phyloP scores from a whole-genome alignment of 2,329 filamentous ascomycete genomes.

The Coleophoma cylindrospora region DNA sequence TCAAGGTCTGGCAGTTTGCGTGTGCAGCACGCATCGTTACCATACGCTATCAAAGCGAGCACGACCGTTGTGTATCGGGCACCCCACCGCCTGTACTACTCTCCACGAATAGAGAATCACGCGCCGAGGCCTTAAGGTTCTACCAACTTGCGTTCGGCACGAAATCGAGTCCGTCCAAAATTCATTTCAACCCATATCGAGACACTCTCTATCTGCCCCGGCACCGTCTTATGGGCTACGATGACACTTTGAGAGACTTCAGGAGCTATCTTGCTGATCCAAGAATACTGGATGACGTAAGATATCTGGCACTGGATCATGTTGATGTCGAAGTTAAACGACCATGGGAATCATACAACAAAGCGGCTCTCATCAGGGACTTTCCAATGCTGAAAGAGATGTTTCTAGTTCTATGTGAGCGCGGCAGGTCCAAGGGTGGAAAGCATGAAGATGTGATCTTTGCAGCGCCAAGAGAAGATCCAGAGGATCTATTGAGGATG shows the following conservation, averaged over 20 bases:
- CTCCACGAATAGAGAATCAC: constrained; percentile 36
- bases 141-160: constrained; percentile 30
- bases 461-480: constrained; percentile 9
- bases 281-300: constrained; percentile 28
- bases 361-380: constrained; percentile 37
- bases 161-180: constrained; percentile 19
- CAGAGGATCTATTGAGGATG: constrained; percentile 15
- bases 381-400: constrained; percentile 29
- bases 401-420: constrained; percentile 15
- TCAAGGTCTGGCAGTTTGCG: constrained; percentile 21
- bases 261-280: constrained; percentile 26
- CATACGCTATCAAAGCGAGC: constrained; percentile 28
- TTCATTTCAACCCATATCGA: constrained; percentile 23
- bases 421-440: neutral
- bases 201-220: constrained; percentile 26
- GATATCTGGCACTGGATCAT: constrained; percentile 39
- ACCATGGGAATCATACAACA: constrained; percentile 47
- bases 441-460: constrained; percentile 13
- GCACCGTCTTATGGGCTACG: constrained; percentile 28
- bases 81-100: constrained; percentile 35
- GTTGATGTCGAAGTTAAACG: constrained; percentile 37
- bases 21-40: constrained; percentile 17
- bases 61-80: constrained; percentile 31
- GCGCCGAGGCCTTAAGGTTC: constrained; percentile 33
- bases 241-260: constrained; percentile 34